Conservation (phyloP, 2,329 filamentous ascomycete species). For the Pseudomassariella vexata region DNA sequence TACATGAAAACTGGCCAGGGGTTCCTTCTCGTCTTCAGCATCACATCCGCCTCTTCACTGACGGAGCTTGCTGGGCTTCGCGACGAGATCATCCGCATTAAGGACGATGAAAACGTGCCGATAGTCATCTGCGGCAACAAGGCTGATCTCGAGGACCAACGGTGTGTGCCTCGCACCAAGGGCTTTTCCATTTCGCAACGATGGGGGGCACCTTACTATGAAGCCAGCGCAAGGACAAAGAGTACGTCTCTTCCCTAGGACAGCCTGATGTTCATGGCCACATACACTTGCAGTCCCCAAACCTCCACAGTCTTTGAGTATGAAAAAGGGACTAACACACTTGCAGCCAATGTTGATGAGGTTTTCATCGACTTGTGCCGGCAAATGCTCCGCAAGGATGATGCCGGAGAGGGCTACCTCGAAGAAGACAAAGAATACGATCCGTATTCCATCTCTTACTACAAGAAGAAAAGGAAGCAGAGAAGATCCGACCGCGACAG, state of each 20-base stretch:
- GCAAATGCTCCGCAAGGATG: slow-evolving; percentile 74
- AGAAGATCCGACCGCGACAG: slow-evolving; percentile 18
- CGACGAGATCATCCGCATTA: slow-evolving; percentile 87
- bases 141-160: slow-evolving; percentile 81
- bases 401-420: slow-evolving; percentile 33
- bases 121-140: slow-evolving; percentile 93
- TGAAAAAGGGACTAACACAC: slow-evolving; percentile 8
- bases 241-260: slow-evolving; percentile 43
- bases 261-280: too few species aligned
- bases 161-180: slow-evolving; percentile 68
- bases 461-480: slow-evolving; percentile 26
- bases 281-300: slow-evolving; percentile 20
- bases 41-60: slow-evolving; percentile 78
- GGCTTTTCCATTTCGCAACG: slow-evolving; percentile 81
- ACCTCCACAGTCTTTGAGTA: too few species aligned
- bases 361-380: slow-evolving; percentile 81
- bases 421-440: slow-evolving; percentile 39
- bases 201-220: slow-evolving; percentile 89
- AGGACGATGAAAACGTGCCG: slow-evolving; percentile 77
- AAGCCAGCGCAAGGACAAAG: slow-evolving; percentile 75
- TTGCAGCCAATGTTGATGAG: slow-evolving; percentile 75
- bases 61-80: slow-evolving; percentile 74
- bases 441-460: slow-evolving; percentile 22
- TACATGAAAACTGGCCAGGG: slow-evolving; percentile 94
- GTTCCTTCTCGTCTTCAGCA: slow-evolving; percentile 88